A percentile compares a stretch with the other conserved stretches of the same genome.
phyloP scores from a whole-genome alignment of 805 yeast species.

The Saccharomycodes ludwigii region DNA sequence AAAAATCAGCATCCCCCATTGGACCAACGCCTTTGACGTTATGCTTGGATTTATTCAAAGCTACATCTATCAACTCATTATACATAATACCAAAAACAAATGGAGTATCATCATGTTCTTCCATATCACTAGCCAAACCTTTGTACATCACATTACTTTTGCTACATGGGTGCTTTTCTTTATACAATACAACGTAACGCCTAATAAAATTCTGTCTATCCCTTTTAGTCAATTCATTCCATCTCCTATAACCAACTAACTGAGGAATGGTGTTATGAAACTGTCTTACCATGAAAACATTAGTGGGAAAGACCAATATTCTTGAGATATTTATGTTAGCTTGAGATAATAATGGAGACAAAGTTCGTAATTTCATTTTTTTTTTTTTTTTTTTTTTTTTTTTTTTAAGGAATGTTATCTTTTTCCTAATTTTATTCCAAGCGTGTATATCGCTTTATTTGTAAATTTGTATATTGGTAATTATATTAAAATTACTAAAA shows the following conservation, averaged over 20 bases:
- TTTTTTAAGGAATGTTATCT: no score
- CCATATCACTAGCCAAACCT: slow-evolving; percentile 26
- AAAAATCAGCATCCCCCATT: slow-evolving; percentile 15
- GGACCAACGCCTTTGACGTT: slow-evolving; percentile 13
- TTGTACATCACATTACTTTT: slow-evolving; percentile 25
- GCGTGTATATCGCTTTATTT: no score
- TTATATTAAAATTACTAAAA: no score
- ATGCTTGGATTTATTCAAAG: slow-evolving; percentile 11
- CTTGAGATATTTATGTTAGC: no score
- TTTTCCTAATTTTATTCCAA: no score
- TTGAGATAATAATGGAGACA: no score
- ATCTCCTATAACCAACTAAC: slow-evolving; percentile 18
- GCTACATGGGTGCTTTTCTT: slow-evolving; percentile 22
- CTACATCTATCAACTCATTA: slow-evolving; percentile 20
- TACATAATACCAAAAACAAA: slow-evolving; percentile 28
- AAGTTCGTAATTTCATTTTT: no score
- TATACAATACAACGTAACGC: slow-evolving; percentile 19
- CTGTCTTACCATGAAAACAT: no score
- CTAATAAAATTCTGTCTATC: slow-evolving; percentile 20
- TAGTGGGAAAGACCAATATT: no score
- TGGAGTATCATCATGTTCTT: slow-evolving; percentile 26
- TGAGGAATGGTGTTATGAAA: no score
- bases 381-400: no score
- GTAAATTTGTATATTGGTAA: no score
- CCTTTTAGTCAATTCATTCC: slow-evolving; percentile 19